Percentiles rank a stretch among this genome's conserved stretches.
These are phyloP conservation scores for Bremia lactucae DNA, from an alignment of 352 stramenopile species.

Conservation along the genomic window DNA sequence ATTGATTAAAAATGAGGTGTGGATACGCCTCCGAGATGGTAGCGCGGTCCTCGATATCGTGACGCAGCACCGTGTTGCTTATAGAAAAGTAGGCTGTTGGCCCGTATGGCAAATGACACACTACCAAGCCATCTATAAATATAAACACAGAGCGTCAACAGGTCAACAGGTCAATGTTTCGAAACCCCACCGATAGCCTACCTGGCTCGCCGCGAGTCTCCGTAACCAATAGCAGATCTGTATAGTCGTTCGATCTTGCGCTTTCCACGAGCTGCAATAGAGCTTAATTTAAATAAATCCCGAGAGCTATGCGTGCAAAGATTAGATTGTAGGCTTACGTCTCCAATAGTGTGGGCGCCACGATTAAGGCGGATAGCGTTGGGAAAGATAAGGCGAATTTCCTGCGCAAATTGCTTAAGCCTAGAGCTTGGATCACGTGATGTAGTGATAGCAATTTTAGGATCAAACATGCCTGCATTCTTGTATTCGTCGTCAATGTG, in stretches of 20 bases:
- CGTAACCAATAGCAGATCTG: constrained; percentile 96
- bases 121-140: constrained; percentile 94
- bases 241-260: constrained; percentile 94
- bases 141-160: too few relatives aligned
- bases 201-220: constrained; percentile 96
- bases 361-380: constrained; percentile 97
- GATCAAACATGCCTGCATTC: constrained; percentile 93
- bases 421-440: constrained; percentile 93
- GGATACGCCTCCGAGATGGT: constrained; percentile 90
- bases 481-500: constrained; percentile 99
- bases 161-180: neutral
- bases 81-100: constrained; percentile 98
- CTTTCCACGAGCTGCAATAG: constrained; percentile 90
- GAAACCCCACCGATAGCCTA: constrained; percentile 11
- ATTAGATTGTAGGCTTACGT: constrained; percentile 29
- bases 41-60: constrained; percentile 96
- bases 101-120: constrained; percentile 98
- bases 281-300: neutral
- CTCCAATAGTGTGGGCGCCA: constrained; percentile 89
- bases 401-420: constrained; percentile 99
- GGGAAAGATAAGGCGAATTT: constrained; percentile 97
- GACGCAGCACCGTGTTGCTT: constrained; percentile 92
- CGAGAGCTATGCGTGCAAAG: neutral
- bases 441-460: constrained; percentile 97
- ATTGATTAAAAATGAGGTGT: constrained; percentile 96